Evolutionary conservation across 1,284 basidiomycete genomes (phyloP), one percentile per base, ranked within the genome.

Genomic region (Uromyces viciae-fabae): DNA sequence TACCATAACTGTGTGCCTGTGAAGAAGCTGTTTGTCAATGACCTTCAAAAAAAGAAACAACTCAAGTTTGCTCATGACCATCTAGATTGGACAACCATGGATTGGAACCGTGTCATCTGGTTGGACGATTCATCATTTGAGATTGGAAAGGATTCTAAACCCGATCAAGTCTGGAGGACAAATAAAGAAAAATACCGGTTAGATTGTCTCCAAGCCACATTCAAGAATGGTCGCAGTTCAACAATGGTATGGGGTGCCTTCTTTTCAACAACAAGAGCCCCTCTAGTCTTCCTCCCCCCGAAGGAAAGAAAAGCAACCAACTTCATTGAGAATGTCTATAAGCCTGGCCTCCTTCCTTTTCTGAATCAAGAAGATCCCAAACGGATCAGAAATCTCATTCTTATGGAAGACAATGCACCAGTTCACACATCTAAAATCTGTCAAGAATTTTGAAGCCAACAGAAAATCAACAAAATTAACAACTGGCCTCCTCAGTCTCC

Each of bases 401-500:
- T 77, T 3, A 77, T 77, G 75, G 64, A 77, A 36, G 75, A 77
- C 64, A 28, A 28, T 14, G 75, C 64, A 25, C 62, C 49, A 4
- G 31, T 69, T 3, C 75, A 77, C 43, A 31, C 22, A 28, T 42
- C 42, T 14, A 33, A 54, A 46, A 46, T 54, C 28, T 49, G 28
- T 4, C 25, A 42, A 4, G 17, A 43, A 28, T 76, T 43, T 22
- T 42, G 56, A 46, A 42, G 14, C 22, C 3, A 42, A 5, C 19
- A 38, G 4, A n/a, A 36, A n/a, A 58, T 76, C 2, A 31, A 46
- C 58, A 76, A 76, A 31, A 8, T 49, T 22, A 33, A 36, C 46
- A 4, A 64, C 14, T 56, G 64, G 49, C 75, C 42, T 54, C 82
- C 86, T 54, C 83, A 85, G 58, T 87, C 86, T 64, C 85, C 86